Evolutionary conservation across 2,329 filamentous ascomycete species (phyloP), one percentile per base, ranked within the genome.

Genomic region (Cucurbitaria berberidis): DNA sequence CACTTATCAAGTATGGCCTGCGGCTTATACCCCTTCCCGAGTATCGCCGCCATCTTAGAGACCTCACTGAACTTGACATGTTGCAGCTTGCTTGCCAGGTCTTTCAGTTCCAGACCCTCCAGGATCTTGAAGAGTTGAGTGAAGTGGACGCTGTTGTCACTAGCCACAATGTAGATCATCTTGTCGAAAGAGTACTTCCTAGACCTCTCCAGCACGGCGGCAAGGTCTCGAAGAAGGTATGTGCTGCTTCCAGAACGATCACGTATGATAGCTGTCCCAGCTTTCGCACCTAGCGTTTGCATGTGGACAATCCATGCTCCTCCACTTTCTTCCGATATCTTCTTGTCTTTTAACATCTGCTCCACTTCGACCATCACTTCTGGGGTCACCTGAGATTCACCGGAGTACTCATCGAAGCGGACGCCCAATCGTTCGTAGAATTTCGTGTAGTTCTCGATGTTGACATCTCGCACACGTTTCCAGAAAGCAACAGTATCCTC

Each of bases 141-240:
- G 48, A 91, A 80, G 68, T 92, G 89, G 11, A 89, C 79, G 64
- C 89, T 88, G 66, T 92, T 18, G 59, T 87, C 84, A 19, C 84
- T 86, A 1, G 88, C 88, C 26, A 91, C 85, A 9, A 92, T 89
- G 66, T 91, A 92, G 57, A 91, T 88, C 88, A 92, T 90, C 70
- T 90, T 85, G 76, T 92, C 88, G 64, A 90, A 91, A 10, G 85
- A 72, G 76, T 77, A 77, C 66, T 83, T 82, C 19, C 86, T 80
- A 42, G 84, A 77, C 50, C 89, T 84, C 66, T 86, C 83, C 47
- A 91, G 76, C 24, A 90, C 83, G 67, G 91, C 88, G 62, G 86
- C 89, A 57, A 93, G 88, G 73, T 93, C 89, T 61, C 89, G 85
- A 45, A 90, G 90, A 41, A 93, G 81, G 70, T 93, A 93, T 29